Evolutionary conservation across 2,329 filamentous ascomycete species (phyloP), one percentile per base, ranked within the genome.

Genomic region (Penicillium sp.): DNA sequence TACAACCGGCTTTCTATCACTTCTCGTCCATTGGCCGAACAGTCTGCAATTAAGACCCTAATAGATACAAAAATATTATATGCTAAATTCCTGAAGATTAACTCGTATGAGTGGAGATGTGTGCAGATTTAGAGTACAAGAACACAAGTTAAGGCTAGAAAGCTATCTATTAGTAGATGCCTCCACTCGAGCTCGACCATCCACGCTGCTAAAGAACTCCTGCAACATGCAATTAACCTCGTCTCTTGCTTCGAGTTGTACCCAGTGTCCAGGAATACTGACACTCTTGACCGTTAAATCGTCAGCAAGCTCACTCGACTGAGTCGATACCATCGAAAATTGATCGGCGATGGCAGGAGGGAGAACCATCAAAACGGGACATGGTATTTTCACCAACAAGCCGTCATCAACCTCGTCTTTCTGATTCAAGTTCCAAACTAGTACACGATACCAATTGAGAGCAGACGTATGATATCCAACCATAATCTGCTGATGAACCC

Each of bases 381-480:
- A 55, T 15, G 51, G n/a, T 6, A 67, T 43, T 3, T 47, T 51
- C 6, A 46, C 29, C 7, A 57, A 26, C 8, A 66, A 24, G 3
- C 52, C 36, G 13, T 46, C 54, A 17, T 58, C 27, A 3, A 47
- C 12, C 32, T 64, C 62, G 24, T 66, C 60, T 17, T 62, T 44
- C 23, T 50, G 39, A 23, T 66, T 65, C 29, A 65, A 27, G 36
- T 66, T 64, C 21, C 32, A 23, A 7, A 56, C 52, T 12, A 62
- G 32, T 12, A 53, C 54, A 3, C 52, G 52, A 32, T 68, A 68
- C 64, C 64, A 67, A n/a, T 63, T 63, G 3, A 61, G 43, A 9
- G 63, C 54, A 1, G 52, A 30, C 13, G 33, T n/a, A 39, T 66
- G 59, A 29, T 53, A 27, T 4, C 59, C 60, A 17, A 47, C 45